phyloP scores from a whole-genome alignment of 768 basidiomycete species.

The Roridomyces roridus region DNA sequence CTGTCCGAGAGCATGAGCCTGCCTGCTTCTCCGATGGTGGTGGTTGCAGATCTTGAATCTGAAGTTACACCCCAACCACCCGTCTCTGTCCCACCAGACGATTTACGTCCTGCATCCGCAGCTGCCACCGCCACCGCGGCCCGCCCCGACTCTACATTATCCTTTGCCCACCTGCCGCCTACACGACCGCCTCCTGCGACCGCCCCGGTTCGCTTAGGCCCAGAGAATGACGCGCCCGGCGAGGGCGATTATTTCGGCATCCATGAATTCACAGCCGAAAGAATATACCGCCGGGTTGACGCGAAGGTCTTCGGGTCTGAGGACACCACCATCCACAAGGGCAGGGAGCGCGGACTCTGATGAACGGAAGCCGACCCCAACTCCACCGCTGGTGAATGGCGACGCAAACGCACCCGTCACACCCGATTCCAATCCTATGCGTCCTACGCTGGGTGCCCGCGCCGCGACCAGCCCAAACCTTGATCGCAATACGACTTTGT shows the following conservation, averaged over 20 bases:
- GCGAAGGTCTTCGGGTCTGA: slow-evolving; percentile 5
- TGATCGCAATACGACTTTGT: too few relatives aligned
- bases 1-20: neutral
- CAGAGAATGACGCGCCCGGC: neutral
- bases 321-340: slow-evolving; percentile 17
- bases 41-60: neutral
- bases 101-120: too few relatives aligned
- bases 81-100: too few relatives aligned
- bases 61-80: too few relatives aligned
- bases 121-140: too few relatives aligned
- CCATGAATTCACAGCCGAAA: too few relatives aligned
- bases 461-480: too few relatives aligned
- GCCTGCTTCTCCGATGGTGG: neutral
- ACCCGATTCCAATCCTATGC: slow-evolving; percentile 21
- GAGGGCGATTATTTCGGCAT: slow-evolving; percentile 11
- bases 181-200: slow-evolving; percentile 28
- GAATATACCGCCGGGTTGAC: neutral
- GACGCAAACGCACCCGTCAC: slow-evolving; percentile 7
- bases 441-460: neutral
- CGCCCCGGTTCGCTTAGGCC: slow-evolving; percentile 20
- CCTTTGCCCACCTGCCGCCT: neutral
- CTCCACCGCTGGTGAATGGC: neutral
- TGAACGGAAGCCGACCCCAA: neutral
- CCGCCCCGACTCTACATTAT: too few relatives aligned
- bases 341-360: slow-evolving; percentile 15